These are phyloP conservation scores for Chalciporus sphaerocephalus DNA, from an alignment of 768 basidiomycete species.

Conservation along the genomic window DNA sequence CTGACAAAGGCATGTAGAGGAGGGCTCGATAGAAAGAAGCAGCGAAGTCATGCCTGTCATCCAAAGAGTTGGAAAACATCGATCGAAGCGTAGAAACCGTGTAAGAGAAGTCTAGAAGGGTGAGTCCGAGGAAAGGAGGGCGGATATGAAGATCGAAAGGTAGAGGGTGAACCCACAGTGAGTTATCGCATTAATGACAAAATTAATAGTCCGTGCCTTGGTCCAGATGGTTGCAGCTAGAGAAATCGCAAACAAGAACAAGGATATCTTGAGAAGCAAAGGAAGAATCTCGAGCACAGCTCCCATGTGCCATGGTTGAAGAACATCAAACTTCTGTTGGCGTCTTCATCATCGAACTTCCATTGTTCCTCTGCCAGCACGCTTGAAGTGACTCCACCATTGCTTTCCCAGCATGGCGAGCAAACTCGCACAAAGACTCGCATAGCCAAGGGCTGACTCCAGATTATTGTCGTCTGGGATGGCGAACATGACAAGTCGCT, in stretches of 20 bases:
- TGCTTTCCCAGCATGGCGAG: conserved; percentile 10
- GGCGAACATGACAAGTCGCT: background rate
- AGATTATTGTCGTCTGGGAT: background rate
- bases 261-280: conserved; percentile 4
- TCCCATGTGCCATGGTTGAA: conserved; percentile 6
- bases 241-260: conserved; percentile 4
- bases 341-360: conserved; percentile 3
- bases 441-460: conserved; percentile 14
- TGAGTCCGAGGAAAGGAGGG: conserved; percentile 1
- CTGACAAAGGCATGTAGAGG: conserved; percentile 1
- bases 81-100: background rate
- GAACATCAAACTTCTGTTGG: conserved; percentile 7
- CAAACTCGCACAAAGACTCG: conserved; percentile 11
- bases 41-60: background rate
- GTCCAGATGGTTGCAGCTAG: conserved; percentile 1
- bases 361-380: background rate
- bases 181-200: background rate
- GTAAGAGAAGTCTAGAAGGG: conserved; percentile 5
- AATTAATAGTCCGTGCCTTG: background rate
- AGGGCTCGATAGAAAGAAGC: background rate
- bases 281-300: conserved; percentile 1
- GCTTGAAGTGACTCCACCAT: conserved; percentile 6
- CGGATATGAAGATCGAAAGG: conserved; percentile 1
- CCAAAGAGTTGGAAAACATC: background rate
- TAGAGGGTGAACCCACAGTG: conserved; percentile 1